These are phyloP conservation scores for Chaetomium sp. DNA, from an alignment of 2,329 filamentous ascomycete species.

Conservation along the genomic window DNA sequence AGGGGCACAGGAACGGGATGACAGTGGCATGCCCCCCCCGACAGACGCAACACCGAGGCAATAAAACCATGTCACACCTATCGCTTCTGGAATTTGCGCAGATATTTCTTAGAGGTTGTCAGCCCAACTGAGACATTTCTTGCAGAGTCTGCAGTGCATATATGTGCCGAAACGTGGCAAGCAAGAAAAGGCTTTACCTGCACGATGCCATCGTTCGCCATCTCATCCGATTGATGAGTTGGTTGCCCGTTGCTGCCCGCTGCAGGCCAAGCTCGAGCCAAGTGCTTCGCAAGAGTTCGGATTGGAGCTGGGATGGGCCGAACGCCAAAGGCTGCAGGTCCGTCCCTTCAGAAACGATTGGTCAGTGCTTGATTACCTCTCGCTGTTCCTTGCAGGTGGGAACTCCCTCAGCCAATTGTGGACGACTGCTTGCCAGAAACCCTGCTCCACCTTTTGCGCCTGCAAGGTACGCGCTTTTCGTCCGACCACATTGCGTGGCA, in stretches of 20 bases:
- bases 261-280: constrained; percentile 6
- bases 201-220: constrained; percentile 16
- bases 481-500: constrained; percentile 22
- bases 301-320: constrained; percentile 21
- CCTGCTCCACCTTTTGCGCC: constrained; percentile 4
- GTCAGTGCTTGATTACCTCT: constrained; percentile 13
- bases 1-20: background rate
- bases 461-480: constrained; percentile 30
- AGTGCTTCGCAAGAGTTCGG: constrained; percentile 8
- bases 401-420: constrained; percentile 9
- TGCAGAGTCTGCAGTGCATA: constrained; percentile 5
- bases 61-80: background rate
- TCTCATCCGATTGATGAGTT: constrained; percentile 24
- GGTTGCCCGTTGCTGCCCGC: constrained; percentile 12
- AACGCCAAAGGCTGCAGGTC: constrained; percentile 1
- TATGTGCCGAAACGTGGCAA: constrained; percentile 24
- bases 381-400: constrained; percentile 23
- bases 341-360: constrained; percentile 19
- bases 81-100: constrained; percentile 8
- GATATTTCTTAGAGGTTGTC: background rate
- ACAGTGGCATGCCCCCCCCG: constrained; percentile 14
- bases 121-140: constrained; percentile 8
- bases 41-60: background rate
- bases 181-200: constrained; percentile 18
- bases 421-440: background rate